Evolutionary conservation across 805 yeast genomes (phyloP).

Genomic region (Cyberlindnera mycetangii): DNA sequence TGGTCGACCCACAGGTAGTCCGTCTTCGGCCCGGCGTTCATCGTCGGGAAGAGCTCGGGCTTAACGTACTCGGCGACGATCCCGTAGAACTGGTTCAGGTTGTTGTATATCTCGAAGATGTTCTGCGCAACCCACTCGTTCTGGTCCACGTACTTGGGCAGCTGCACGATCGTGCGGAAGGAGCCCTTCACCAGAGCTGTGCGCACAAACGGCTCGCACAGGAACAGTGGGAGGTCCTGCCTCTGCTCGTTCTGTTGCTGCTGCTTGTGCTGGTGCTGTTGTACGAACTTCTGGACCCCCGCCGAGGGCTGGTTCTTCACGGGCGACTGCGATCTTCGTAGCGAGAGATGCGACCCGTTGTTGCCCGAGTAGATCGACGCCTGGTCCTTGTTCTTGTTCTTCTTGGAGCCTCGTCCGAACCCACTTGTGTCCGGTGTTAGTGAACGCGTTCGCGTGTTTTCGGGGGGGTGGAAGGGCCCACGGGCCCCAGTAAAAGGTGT

Average conservation of each 20-base stretch:
- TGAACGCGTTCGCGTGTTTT: too few species aligned
- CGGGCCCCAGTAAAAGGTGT: not conserved
- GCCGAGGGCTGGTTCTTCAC: constrained; percentile 23
- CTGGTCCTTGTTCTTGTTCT: constrained; percentile 37
- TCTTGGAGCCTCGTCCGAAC: constrained; percentile 55
- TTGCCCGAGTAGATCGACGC: constrained; percentile 35
- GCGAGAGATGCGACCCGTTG: constrained; percentile 45
- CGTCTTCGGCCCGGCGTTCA: constrained; percentile 93
- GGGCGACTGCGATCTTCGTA: constrained; percentile 46
- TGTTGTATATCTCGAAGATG: constrained; percentile 83
- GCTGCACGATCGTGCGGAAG: constrained; percentile 89
- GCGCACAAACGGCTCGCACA: constrained; percentile 90
- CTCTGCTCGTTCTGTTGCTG: constrained; percentile 18
- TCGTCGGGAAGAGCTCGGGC: constrained; percentile 83
- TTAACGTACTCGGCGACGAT: constrained; percentile 90
- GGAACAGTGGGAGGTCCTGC: constrained; percentile 45
- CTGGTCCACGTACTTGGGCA: constrained; percentile 91
- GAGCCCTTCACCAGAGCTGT: constrained; percentile 96
- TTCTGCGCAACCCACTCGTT: constrained; percentile 97
- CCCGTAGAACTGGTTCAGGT: constrained; percentile 83
- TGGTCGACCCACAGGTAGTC: constrained; percentile 90
- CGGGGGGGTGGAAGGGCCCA: not conserved
- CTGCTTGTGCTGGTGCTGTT: constrained; percentile 24
- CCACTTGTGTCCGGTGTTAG: constrained; percentile 31
- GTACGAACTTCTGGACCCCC: constrained; percentile 26